Percentiles rank a stretch among this genome's conserved stretches.
Conservation (phyloP, 2,329 filamentous ascomycete genomes). For the Sporothrix schenckii region DNA sequence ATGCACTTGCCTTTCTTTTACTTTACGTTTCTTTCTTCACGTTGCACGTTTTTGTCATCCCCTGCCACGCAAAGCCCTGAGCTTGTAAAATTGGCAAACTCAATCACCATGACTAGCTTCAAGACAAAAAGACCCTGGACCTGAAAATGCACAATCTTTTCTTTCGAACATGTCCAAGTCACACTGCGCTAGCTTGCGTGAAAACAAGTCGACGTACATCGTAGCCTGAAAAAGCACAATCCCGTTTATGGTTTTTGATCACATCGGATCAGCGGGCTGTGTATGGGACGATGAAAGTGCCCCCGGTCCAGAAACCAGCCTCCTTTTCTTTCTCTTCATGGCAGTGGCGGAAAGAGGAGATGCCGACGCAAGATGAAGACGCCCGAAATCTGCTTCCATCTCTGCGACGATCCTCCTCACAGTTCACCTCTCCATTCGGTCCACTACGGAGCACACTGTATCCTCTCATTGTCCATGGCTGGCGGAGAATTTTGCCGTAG, state of each 20-base stretch:
- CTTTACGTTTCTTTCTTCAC: background rate
- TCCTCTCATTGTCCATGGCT: slow-evolving; percentile 11
- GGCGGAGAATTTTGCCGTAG: slow-evolving; percentile 16
- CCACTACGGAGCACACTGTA: background rate
- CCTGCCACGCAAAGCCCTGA: too few species aligned
- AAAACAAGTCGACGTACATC: too few species aligned
- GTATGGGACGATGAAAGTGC: too few species aligned
- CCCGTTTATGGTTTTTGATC: background rate
- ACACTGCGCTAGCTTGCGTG: background rate
- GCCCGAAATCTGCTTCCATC: background rate
- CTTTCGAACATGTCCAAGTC: background rate
- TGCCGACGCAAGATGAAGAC: background rate
- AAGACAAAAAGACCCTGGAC: background rate
- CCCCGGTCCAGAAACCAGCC: background rate
- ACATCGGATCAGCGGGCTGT: background rate
- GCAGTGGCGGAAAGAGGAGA: background rate
- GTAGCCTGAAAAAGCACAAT: background rate
- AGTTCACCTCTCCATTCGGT: background rate
- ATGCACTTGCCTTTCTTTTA: background rate
- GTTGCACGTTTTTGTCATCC: too few species aligned
- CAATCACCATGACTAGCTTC: background rate
- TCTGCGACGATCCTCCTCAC: too few species aligned
- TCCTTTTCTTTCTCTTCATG: background rate
- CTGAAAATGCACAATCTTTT: background rate
- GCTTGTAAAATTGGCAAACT: slow-evolving; percentile 8